Evolutionary conservation across 441 rosid species (phyloP), one percentile per base, ranked within the genome.

Genomic region (Capsella rubella): DNA sequence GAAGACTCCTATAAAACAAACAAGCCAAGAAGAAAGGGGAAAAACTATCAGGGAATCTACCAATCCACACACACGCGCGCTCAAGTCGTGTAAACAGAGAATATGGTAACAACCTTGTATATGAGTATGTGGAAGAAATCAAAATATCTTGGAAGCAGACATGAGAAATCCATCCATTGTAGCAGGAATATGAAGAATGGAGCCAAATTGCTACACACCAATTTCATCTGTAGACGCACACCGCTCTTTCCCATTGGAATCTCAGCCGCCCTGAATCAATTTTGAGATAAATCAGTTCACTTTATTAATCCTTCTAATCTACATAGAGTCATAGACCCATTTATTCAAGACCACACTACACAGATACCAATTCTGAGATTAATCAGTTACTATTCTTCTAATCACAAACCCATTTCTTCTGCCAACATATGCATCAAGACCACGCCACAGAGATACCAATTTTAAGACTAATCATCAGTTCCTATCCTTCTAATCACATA

Each of bases 111-210:
- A 56, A 92, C 98, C 96, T 92, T 91, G 81, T 90, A 91, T 31
- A 95, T 81, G 51, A 86, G 90, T 67, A 92, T 79, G 78, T 92
- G 93, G 80, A 95, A 90, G 82, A 90, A 83, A 84, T 88, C 85
- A 21, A 92, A 72, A 77, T 90, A 89, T 87, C 93, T 86, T 42
- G 97, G 99, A 12, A 92, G 90, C 10, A 95, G 71, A 78, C 93
- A 90, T 39, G 97, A 95, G 82, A 84, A 78, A 83, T 89, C 90
- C 80, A 92, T 82, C 90, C 96, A 85, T 76, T 90, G 99, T 2
- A 92, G 82, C 81, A 92, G 70, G 82, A 86, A 90, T 55, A 91
- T 78, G 80, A 83, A 81, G 72, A 95, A 79, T 5, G 99, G 96
- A 72, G 96, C 91, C 87, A 90, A 85, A 63, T 85, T 89, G 81